Conservation (phyloP, 805 yeast genomes). For the Starmerella scarabaei region DNA sequence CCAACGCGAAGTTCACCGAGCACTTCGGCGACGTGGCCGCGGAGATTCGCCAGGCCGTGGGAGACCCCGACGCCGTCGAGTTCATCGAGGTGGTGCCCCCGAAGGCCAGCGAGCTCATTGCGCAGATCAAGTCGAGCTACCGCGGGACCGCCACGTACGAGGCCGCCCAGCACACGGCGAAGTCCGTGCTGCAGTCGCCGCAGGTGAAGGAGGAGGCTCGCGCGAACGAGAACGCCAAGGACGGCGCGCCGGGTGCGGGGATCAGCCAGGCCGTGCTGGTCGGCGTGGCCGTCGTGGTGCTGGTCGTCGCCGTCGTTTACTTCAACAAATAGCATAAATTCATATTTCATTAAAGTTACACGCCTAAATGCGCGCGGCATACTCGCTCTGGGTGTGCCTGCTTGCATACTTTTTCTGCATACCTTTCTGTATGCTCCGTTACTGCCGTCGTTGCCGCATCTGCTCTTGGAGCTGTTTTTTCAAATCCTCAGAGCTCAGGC, state of each 20-base stretch:
- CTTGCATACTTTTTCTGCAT: too few species aligned
- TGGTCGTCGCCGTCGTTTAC: neutral
- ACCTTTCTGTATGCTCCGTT: too few species aligned
- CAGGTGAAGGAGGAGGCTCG: neutral
- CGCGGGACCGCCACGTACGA: conserved; percentile 7
- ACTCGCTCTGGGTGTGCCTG: too few species aligned
- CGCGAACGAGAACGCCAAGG: neutral
- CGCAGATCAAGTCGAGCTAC: conserved; percentile 7
- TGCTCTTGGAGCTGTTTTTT: too few species aligned
- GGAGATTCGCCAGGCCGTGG: conserved; percentile 11
- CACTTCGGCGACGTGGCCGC: conserved; percentile 59
- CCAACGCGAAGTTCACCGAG: conserved; percentile 36
- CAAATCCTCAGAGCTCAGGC: too few species aligned
- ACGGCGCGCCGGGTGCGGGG: neutral
- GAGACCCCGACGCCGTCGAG: conserved; percentile 6
- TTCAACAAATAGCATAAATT: neutral
- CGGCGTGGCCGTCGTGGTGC: neutral
- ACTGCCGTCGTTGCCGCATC: too few species aligned
- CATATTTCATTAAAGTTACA: too few species aligned
- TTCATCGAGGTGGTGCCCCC: conserved; percentile 17
- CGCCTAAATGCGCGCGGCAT: too few species aligned
- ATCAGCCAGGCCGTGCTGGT: too few species aligned
- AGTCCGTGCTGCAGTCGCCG: neutral
- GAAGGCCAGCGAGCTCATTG: conserved; percentile 12
- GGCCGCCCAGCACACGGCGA: conserved; percentile 5